These are phyloP conservation scores for Aspergillus ustus DNA, from an alignment of 2,329 filamentous ascomycete species.

Conservation along the genomic window DNA sequence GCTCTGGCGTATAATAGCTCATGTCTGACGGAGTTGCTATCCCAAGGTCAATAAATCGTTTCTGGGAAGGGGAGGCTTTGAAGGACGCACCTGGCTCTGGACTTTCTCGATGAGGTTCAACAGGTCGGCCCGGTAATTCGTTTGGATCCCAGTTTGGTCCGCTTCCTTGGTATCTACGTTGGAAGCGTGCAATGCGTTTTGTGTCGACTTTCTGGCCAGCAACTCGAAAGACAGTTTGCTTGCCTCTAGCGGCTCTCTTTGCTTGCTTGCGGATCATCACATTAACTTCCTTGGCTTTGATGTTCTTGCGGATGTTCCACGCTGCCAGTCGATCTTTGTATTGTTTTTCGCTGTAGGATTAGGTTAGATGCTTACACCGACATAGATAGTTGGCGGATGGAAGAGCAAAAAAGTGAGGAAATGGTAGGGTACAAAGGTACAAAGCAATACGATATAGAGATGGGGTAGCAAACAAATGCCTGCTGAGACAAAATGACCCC, in stretches of 20 bases:
- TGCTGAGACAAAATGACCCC: neutral
- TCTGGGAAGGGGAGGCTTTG: neutral
- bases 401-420: neutral
- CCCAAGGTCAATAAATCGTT: slow-evolving; percentile 4
- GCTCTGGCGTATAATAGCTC: slow-evolving; percentile 43
- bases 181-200: slow-evolving; percentile 41
- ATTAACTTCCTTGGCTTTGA: slow-evolving; percentile 44
- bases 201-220: slow-evolving; percentile 40
- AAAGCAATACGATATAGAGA: slow-evolving; percentile 7
- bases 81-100: slow-evolving; percentile 38
- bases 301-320: slow-evolving; percentile 45
- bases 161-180: slow-evolving; percentile 36
- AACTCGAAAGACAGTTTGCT: slow-evolving; percentile 42
- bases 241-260: slow-evolving; percentile 43
- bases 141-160: slow-evolving; percentile 33
- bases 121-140: slow-evolving; percentile 13
- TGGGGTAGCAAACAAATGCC: slow-evolving; percentile 13
- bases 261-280: slow-evolving; percentile 44
- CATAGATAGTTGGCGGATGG: neutral
- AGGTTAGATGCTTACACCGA: too few relatives aligned
- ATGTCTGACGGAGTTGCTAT: slow-evolving; percentile 44
- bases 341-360: slow-evolving; percentile 40
- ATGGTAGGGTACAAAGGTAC: neutral
- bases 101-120: slow-evolving; percentile 29
- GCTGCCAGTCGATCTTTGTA: slow-evolving; percentile 45